These are phyloP conservation scores for Starmera caribaea DNA, from an alignment of 805 yeast genomes.

Conservation along the genomic window DNA sequence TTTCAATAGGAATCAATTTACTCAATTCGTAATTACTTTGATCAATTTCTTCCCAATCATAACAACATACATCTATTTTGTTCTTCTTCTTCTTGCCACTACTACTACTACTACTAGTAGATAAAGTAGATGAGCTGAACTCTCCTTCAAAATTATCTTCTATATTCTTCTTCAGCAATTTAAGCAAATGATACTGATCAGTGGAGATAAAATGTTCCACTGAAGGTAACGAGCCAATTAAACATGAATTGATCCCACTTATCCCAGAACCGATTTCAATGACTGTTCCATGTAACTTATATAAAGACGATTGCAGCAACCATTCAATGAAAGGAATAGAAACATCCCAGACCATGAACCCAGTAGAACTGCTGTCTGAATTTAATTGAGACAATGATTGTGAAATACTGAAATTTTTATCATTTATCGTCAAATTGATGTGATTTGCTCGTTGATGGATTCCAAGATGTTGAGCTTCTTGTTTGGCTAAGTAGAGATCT, in stretches of 20 bases:
- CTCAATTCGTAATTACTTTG: conserved; percentile 21
- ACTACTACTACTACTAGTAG: conserved; percentile 1
- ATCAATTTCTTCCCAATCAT: conserved; percentile 51
- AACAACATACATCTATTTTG: conserved; percentile 36
- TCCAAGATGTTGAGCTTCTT: conserved; percentile 14
- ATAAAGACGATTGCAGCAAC: conserved; percentile 23
- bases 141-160: conserved; percentile 22
- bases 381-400: conserved; percentile 25
- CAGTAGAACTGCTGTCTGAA: conserved; percentile 39
- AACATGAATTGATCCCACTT: conserved; percentile 38
- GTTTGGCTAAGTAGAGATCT: not conserved
- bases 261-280: conserved; percentile 60
- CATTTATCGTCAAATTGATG: conserved; percentile 12
- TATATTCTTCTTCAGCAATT: conserved; percentile 39
- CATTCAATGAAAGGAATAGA: conserved; percentile 42
- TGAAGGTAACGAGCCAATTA: conserved; percentile 20
- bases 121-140: conserved; percentile 16
- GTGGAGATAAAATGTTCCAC: conserved; percentile 39
- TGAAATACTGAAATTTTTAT: conserved; percentile 13
- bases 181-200: conserved; percentile 48
- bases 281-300: conserved; percentile 18
- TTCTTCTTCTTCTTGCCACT: conserved; percentile 1
- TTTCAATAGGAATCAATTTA: conserved; percentile 5
- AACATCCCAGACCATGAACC: conserved; percentile 54
- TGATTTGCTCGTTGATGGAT: conserved; percentile 14